Percentiles rank a stretch among this genome's conserved stretches.
Conservation (phyloP, 805 yeast genomes). For the Hanseniaspora thailandica region DNA sequence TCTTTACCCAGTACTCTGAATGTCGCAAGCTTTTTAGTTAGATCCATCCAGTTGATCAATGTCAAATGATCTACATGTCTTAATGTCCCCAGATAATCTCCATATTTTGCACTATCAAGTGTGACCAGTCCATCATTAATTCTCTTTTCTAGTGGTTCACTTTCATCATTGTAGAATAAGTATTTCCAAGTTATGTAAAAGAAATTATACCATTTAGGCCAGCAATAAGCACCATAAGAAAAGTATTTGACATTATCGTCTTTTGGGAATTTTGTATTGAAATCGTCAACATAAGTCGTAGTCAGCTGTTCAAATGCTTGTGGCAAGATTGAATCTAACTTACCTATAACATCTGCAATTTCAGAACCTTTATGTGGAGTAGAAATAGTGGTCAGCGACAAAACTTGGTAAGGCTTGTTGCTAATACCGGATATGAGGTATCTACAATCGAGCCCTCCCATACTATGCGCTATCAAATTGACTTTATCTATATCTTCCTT, state of each 20-base stretch:
- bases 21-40: conserved; percentile 26
- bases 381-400: conserved; percentile 68
- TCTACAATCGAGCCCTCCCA: conserved; percentile 87
- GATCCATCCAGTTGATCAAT: conserved; percentile 65
- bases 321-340: conserved; percentile 25
- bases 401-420: conserved; percentile 42
- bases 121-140: conserved; percentile 83
- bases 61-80: conserved; percentile 76
- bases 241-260: conserved; percentile 58
- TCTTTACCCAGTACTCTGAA: conserved; percentile 24
- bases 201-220: conserved; percentile 50
- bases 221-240: conserved; percentile 70
- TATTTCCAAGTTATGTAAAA: conserved; percentile 56
- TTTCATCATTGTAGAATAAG: conserved; percentile 28
- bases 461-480: conserved; percentile 76
- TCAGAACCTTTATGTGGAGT: conserved; percentile 86
- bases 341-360: conserved; percentile 51
- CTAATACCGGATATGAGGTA: conserved; percentile 51
- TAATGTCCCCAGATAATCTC: conserved; percentile 66
- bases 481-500: conserved; percentile 36
- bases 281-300: conserved; percentile 38
- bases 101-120: conserved; percentile 71
- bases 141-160: conserved; percentile 27
- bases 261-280: conserved; percentile 43
- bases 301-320: conserved; percentile 55